A percentile compares a stretch with the other conserved stretches of the same genome.
Conservation (phyloP, 345 rosid species). For the Syzygium jambos region DNA sequence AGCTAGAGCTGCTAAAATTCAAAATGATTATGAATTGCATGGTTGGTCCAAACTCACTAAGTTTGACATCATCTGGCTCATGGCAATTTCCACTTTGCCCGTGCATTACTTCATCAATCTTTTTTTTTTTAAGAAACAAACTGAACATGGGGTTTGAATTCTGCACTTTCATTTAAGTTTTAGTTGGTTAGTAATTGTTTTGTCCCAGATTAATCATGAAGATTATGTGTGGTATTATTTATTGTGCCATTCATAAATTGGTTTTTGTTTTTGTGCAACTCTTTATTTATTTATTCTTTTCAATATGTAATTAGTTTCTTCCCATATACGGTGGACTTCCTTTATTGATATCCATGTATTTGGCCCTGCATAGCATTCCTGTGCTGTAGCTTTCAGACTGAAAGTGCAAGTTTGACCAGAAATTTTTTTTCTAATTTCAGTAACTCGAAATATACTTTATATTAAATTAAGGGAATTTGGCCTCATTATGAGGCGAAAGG, state of each 20-base stretch:
- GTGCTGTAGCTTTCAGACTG: constrained; percentile 71
- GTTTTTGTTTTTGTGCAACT: not conserved
- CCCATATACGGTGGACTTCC: not conserved
- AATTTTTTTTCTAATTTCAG: not conserved
- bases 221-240: not conserved
- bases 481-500: not conserved
- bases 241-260: not conserved
- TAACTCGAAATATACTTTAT: not conserved
- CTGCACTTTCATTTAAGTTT: not conserved
- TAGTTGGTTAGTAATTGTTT: not conserved
- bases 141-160: not conserved
- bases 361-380: constrained; percentile 40
- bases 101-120: not conserved
- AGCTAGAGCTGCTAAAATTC: not conserved
- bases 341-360: constrained; percentile 13
- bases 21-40: not conserved
- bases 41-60: not conserved
- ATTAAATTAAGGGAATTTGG: not conserved
- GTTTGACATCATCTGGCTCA: not conserved
- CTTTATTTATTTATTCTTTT: not conserved
- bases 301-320: not conserved
- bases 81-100: not conserved
- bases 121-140: not conserved
- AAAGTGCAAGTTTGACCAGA: constrained; percentile 71
- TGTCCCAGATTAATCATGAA: not conserved